Percentiles rank a stretch among this genome's conserved stretches.
Evolutionary conservation across 805 yeast genomes (phyloP).

Genomic region (Naumovozyma dairenensis): DNA sequence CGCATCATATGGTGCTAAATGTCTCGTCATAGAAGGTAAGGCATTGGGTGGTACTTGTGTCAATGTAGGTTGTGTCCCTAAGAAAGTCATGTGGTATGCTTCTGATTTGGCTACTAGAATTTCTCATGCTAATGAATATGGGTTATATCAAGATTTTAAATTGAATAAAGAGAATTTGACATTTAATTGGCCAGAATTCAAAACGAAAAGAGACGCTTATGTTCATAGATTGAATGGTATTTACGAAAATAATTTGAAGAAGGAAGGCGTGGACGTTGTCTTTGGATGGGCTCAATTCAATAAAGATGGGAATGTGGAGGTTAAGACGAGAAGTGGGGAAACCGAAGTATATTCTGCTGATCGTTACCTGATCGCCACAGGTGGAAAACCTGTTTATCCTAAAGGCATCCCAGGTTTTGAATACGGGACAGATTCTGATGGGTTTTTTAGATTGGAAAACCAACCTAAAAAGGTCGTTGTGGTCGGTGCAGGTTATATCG

Average conservation of each 20-base stretch:
- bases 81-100: slow-evolving; percentile 98
- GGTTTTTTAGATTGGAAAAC: slow-evolving; percentile 67
- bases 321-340: slow-evolving; percentile 52
- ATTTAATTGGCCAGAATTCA: slow-evolving; percentile 77
- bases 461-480: slow-evolving; percentile 91
- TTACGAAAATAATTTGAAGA: slow-evolving; percentile 75
- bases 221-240: slow-evolving; percentile 82
- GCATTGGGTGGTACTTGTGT: slow-evolving; percentile 97
- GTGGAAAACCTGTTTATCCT: slow-evolving; percentile 75
- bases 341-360: slow-evolving; percentile 64
- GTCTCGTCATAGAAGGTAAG: slow-evolving; percentile 69
- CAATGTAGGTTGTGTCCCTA: slow-evolving; percentile 98
- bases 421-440: slow-evolving; percentile 79
- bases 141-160: slow-evolving; percentile 54
- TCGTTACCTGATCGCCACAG: slow-evolving; percentile 81
- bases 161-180: slow-evolving; percentile 41
- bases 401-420: slow-evolving; percentile 68
- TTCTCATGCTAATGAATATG: slow-evolving; percentile 71
- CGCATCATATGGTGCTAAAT: slow-evolving; percentile 84
- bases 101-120: slow-evolving; percentile 76
- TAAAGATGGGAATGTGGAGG: slow-evolving; percentile 68
- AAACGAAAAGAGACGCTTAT: slow-evolving; percentile 87
- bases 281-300: slow-evolving; percentile 81
- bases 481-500: slow-evolving; percentile 98
- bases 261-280: slow-evolving; percentile 80